Base-by-base conservation (phyloP, 1,139 yeast species). In the Magnusiomyces sp. region DNA sequence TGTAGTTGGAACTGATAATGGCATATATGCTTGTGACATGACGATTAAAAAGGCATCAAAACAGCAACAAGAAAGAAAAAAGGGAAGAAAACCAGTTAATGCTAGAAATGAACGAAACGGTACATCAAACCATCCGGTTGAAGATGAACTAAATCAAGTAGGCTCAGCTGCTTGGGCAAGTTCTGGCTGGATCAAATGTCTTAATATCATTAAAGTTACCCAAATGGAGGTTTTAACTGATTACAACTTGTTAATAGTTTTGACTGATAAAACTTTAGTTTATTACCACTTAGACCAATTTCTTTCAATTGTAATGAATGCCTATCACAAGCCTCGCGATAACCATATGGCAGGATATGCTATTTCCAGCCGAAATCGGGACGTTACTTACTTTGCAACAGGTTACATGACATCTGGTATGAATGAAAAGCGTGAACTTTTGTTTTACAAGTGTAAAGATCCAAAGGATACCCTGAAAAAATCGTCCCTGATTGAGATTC, bases 191-290 rank as follows among this genome's bases (percentile, higher is more conserved):
- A 75, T 71, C 50, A 72, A 78, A 52, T 76, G 88, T 6, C 65
- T 85, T 37, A 74, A 76, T 55, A 66, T 81, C 19, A 51, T 68
- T 6, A 76, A 75, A 47, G 79, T 85, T 16, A 71, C 76, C n/a
- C 83, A 80, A 58, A 68, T 90, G 42, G 75, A 77, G 20, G 81
- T 83, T 5, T 69, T 85, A 41, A 75, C 79, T 2, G 74, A 75
- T 29, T 71, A 80, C 54, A 77, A 81, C 43, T 66, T 83, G 40
- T 70, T 84, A 11, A 68, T 87, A 14, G 68, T 85, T 2, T 68
- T 87, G 47, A 76, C 81, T 14, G 82, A 77, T 53, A 78, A 75
- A 55, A 73, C 74, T 16, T 69, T 90, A 46, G 72, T 79, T 50
- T 81, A 83, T 64, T 80, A 81, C 57, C 76, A 80, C 31, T 67